These are phyloP conservation scores for Orbilia blumenaviensis DNA, from an alignment of 2,329 filamentous ascomycete genomes.

Conservation along the genomic window DNA sequence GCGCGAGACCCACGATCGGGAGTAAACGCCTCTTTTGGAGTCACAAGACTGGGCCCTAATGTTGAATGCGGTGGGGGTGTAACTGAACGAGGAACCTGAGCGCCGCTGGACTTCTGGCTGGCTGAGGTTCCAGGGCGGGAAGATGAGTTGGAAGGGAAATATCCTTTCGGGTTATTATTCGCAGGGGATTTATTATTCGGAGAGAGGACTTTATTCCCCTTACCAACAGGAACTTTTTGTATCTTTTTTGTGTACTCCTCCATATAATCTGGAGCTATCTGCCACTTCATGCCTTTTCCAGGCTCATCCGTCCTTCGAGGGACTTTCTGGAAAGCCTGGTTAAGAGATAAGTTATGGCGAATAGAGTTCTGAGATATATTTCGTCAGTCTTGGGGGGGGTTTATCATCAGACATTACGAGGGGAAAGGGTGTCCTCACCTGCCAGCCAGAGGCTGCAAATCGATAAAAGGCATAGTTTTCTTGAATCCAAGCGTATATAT, in stretches of 20 bases:
- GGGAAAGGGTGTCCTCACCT: constrained; percentile 68
- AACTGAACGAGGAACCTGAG: constrained; percentile 25
- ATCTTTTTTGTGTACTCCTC: constrained; percentile 84
- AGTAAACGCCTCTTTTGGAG: constrained; percentile 66
- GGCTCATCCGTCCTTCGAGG: constrained; percentile 92
- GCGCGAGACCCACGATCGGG: constrained; percentile 65
- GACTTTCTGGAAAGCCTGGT: constrained; percentile 93
- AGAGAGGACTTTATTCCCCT: constrained; percentile 52
- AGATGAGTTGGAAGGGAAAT: constrained; percentile 6
- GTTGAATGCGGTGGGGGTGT: constrained; percentile 61
- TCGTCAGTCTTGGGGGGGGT: neutral
- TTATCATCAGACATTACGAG: neutral
- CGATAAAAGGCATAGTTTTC: constrained; percentile 93
- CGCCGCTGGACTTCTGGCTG: constrained; percentile 23
- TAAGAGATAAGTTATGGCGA: constrained; percentile 92
- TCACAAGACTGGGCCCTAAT: constrained; percentile 61
- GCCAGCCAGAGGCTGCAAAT: constrained; percentile 86
- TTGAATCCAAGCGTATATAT: constrained; percentile 94
- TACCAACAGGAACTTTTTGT: constrained; percentile 53
- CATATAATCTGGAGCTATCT: constrained; percentile 81
- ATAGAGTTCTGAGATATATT: constrained; percentile 79
- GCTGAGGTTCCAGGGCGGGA: constrained; percentile 56
- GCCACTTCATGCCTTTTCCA: constrained; percentile 99
- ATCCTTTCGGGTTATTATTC: constrained; percentile 3
- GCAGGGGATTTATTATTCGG: constrained; percentile 43